A percentile compares a stretch with the other conserved stretches of the same genome.
phyloP scores from a whole-genome alignment of 2,329 filamentous ascomycete species.

The Paracoccidioides brasiliensis region DNA sequence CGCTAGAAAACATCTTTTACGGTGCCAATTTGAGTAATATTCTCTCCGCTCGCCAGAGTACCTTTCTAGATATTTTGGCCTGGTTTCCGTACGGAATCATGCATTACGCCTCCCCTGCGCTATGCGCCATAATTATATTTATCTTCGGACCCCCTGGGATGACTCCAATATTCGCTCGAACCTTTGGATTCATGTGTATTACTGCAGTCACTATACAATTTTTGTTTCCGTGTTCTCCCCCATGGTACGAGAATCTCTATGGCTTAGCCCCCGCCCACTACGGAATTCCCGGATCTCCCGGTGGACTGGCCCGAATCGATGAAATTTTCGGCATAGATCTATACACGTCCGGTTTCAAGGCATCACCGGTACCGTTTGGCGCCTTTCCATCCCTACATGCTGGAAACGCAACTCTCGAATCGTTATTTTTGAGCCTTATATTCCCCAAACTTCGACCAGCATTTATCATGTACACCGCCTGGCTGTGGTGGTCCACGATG shows the following conservation, averaged over 20 bases:
- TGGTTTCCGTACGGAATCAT: constrained; percentile 89
- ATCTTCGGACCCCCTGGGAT: constrained; percentile 78
- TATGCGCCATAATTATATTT: constrained; percentile 70
- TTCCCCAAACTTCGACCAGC: constrained; percentile 72
- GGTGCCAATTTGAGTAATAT: constrained; percentile 94
- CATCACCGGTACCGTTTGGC: constrained; percentile 82
- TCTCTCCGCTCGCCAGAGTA: constrained; percentile 75
- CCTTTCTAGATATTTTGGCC: constrained; percentile 71
- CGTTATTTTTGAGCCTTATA: constrained; percentile 82
- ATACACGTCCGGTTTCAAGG: constrained; percentile 85
- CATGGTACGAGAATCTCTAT: constrained; percentile 93
- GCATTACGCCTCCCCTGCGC: constrained; percentile 74
- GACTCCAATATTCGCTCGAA: constrained; percentile 68
- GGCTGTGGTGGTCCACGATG: constrained; percentile 99
- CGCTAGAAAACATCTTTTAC: constrained; percentile 91
- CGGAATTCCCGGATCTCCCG: constrained; percentile 77
- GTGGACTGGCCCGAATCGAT: constrained; percentile 79
- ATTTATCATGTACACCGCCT: constrained; percentile 72
- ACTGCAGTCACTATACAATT: constrained; percentile 78
- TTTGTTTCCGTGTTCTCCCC: constrained; percentile 82
- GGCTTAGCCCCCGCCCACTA: constrained; percentile 86
- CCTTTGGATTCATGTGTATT: constrained; percentile 88
- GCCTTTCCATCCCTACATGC: constrained; percentile 91
- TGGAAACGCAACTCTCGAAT: constrained; percentile 76
- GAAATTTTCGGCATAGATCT: constrained; percentile 80